Conservation (phyloP, 2,329 filamentous ascomycete species). For the Cladophialophora carrionii region DNA sequence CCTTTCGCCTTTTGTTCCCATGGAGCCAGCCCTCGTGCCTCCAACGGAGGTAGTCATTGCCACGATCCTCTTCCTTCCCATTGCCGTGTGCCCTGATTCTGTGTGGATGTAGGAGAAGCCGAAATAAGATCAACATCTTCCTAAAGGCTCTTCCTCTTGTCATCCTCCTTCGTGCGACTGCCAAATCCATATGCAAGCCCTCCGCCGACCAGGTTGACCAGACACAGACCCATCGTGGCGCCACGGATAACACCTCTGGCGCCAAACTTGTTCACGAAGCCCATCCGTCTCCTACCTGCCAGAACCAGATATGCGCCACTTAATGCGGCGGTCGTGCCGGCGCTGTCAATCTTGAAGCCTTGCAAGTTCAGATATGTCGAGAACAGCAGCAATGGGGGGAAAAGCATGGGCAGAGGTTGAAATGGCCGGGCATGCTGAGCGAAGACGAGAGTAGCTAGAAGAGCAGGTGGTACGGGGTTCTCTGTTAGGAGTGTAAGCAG, state of each 20-base stretch:
- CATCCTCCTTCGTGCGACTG: conserved; percentile 46
- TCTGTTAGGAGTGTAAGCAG: conserved; percentile 50
- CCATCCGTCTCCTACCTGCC: conserved; percentile 60
- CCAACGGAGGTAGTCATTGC: neutral
- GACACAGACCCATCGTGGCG: conserved; percentile 51
- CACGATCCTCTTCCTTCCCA: neutral
- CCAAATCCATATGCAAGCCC: conserved; percentile 53
- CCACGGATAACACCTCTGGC: conserved; percentile 52
- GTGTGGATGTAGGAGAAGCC: neutral
- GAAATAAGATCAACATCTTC: too few species aligned
- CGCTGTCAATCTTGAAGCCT: conserved; percentile 65
- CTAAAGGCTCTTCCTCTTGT: conserved; percentile 23
- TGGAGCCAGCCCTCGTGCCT: neutral
- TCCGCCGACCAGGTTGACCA: conserved; percentile 52
- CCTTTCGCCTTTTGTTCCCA: neutral
- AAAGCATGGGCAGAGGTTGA: conserved; percentile 67
- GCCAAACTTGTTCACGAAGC: conserved; percentile 51
- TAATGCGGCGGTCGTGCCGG: conserved; percentile 67
- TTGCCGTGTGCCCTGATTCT: neutral
- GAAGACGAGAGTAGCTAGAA: conserved; percentile 67
- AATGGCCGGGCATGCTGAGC: conserved; percentile 69
- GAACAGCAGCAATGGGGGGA: conserved; percentile 68
- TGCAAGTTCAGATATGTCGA: conserved; percentile 67
- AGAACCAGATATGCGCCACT: conserved; percentile 67
- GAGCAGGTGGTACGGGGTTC: conserved; percentile 65